Evolutionary conservation across 1,139 yeast species (phyloP), one percentile per base, ranked within the genome.

Genomic region (Diutina ranongensis): DNA sequence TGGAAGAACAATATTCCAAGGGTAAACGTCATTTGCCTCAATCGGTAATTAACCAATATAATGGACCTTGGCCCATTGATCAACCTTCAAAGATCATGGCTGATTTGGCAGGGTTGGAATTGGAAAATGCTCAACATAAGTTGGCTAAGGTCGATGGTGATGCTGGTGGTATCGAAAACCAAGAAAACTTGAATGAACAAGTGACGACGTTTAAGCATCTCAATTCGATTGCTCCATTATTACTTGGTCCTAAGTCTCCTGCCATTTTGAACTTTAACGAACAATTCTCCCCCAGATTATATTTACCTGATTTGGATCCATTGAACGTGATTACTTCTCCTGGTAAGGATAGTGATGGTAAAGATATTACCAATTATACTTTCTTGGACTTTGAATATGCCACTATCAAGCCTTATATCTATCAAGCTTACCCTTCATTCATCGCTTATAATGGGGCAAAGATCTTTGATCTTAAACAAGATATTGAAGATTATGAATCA

Each of bases 361-460:
- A 59, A 18, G 9, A 72, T 68, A 15, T 7, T 4, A 31, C 13
- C 34, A 31, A 31, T 15, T 31, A 31, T n/a, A 31, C 34, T 55
- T 78, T 88, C 51, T 58, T 87, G 46, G 97, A 92, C 62, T 83
- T 87, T 58, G 97, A 92, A 64, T 80, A 81, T 54, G 63, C 92
- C 12, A 64, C 80, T 18, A 78, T 87, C 52, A 83, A 85, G 59
- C 97, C 98, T 45, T 83, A 84, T 56, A 68, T 86, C 48, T 74
- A 86, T 52, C 80, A 80, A 50, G 78, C 75, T 36, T 80, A 87
- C 53, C 97, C 98, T 10, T 71, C 79, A 49, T 89, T 88, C 61
- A 80, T 87, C 35, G 80, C 84, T 41, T 89, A 89, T 66, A 80
- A 80, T 47, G 97, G 97, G 8, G 88, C 87, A 49, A 87, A 87